Percentiles rank a stretch among this genome's conserved stretches.
phyloP scores from a whole-genome alignment of 2,329 filamentous ascomycete genomes.

The Stachybotrys echinatus region DNA sequence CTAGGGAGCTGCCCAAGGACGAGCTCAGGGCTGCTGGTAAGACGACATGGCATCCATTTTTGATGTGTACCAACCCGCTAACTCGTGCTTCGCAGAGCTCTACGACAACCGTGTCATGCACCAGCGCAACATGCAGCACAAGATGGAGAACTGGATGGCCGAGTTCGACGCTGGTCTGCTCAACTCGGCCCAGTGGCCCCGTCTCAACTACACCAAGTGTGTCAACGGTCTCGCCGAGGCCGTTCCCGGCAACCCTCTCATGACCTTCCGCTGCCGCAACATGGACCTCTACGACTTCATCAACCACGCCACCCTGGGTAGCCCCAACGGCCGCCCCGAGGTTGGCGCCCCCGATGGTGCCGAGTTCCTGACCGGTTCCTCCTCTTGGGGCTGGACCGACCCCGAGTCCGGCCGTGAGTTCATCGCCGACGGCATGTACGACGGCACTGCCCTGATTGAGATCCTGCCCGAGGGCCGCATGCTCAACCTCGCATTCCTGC shows the following conservation, averaged over 20 bases:
- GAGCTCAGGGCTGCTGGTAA: neutral
- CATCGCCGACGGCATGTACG: slow-evolving; percentile 32
- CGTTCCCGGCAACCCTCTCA: slow-evolving; percentile 36
- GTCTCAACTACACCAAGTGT: slow-evolving; percentile 34
- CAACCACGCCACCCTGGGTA: slow-evolving; percentile 45
- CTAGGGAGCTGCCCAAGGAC: slow-evolving; percentile 1
- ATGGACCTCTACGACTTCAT: slow-evolving; percentile 51
- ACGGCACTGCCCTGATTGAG: slow-evolving; percentile 46
- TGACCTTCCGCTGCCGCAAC: slow-evolving; percentile 43
- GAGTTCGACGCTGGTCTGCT: neutral
- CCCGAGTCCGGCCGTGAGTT: slow-evolving; percentile 42
- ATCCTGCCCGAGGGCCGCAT: slow-evolving; percentile 16
- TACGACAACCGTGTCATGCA: slow-evolving; percentile 1
- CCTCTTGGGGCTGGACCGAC: slow-evolving; percentile 39
- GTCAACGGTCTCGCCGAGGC: slow-evolving; percentile 36
- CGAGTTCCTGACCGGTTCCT: slow-evolving; percentile 23
- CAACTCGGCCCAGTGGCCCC: slow-evolving; percentile 21
- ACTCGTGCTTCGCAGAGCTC: neutral
- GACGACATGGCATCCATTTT: neutral
- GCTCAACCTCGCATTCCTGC: neutral
- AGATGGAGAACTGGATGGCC: slow-evolving; percentile 1
- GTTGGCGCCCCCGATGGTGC: slow-evolving; percentile 3
- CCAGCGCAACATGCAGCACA: neutral
- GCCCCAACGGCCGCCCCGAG: slow-evolving; percentile 18
- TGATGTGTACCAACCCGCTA: neutral